Percentiles rank a stretch among this genome's conserved stretches.
Evolutionary conservation across 768 basidiomycete genomes (phyloP).

Genomic region (Krasilnikovozyma curviuscula): DNA sequence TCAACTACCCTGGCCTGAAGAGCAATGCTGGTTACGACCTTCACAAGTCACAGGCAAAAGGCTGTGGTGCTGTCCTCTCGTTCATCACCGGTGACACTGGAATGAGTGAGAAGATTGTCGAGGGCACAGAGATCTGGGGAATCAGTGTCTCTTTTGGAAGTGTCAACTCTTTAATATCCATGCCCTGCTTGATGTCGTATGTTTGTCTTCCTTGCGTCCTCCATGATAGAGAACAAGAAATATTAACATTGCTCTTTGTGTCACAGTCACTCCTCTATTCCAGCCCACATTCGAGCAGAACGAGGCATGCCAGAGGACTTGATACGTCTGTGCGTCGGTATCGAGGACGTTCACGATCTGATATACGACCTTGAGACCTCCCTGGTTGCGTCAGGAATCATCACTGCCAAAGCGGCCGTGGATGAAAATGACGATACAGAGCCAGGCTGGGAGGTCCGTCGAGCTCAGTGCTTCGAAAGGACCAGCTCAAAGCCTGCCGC

Average conservation of each 20-base stretch:
- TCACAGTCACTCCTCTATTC: constrained; percentile 83
- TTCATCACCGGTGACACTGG: constrained; percentile 85
- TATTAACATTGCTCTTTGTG: not conserved
- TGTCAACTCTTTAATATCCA: constrained; percentile 92
- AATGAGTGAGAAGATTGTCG: constrained; percentile 80
- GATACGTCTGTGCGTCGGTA: constrained; percentile 92
- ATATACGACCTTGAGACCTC: constrained; percentile 89
- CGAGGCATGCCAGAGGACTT: constrained; percentile 96
- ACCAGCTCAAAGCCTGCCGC: constrained; percentile 4
- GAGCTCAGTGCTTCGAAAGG: constrained; percentile 22
- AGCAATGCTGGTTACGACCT: constrained; percentile 64
- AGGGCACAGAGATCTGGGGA: constrained; percentile 80
- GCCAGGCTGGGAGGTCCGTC: constrained; percentile 20
- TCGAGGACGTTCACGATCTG: constrained; percentile 83
- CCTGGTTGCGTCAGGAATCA: constrained; percentile 75
- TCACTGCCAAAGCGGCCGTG: constrained; percentile 24
- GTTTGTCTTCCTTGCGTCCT: constrained; percentile 26
- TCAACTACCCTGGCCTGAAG: constrained; percentile 77
- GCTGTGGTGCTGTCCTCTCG: constrained; percentile 80
- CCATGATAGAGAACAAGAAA: not conserved
- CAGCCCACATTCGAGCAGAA: constrained; percentile 80
- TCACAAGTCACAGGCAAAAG: constrained; percentile 77
- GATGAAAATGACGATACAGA: constrained; percentile 18
- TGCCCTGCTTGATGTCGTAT: constrained; percentile 99
- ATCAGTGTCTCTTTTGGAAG: constrained; percentile 96